These are phyloP conservation scores for Xylariaceae sp. DNA, from an alignment of 2,329 filamentous ascomycete genomes.

Conservation along the genomic window DNA sequence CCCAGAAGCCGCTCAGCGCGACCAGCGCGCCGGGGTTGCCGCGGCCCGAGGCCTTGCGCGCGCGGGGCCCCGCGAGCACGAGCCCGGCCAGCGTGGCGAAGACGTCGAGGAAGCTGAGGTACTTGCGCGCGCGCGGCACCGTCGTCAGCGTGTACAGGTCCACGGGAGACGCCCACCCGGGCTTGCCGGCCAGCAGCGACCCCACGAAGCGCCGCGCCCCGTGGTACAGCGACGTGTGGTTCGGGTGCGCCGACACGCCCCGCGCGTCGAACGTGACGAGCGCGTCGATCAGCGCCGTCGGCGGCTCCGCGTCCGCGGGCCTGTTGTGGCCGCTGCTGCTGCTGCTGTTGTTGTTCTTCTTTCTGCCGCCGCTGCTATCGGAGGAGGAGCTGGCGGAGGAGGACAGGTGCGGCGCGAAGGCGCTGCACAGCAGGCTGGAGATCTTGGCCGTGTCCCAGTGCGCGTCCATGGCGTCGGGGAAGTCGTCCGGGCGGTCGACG, in stretches of 20 bases:
- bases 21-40: slow-evolving; percentile 55
- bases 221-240: slow-evolving; percentile 83
- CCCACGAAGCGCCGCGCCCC: slow-evolving; percentile 69
- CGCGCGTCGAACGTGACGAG: slow-evolving; percentile 82
- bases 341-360: no score
- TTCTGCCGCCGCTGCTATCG: slow-evolving; percentile 14
- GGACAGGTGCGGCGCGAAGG: slow-evolving; percentile 63
- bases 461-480: slow-evolving; percentile 82
- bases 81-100: slow-evolving; percentile 60
- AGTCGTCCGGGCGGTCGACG: slow-evolving; percentile 71
- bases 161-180: slow-evolving; percentile 64
- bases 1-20: slow-evolving; percentile 60
- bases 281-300: slow-evolving; percentile 59
- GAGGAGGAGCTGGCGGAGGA: slow-evolving; percentile 3
- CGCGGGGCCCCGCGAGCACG: slow-evolving; percentile 30
- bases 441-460: slow-evolving; percentile 69
- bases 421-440: slow-evolving; percentile 58
- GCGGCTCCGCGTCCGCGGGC: slow-evolving; percentile 23
- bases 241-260: slow-evolving; percentile 83
- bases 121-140: slow-evolving; percentile 71
- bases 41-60: slow-evolving; percentile 18
- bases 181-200: slow-evolving; percentile 53
- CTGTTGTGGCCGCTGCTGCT: no score
- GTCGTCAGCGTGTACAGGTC: slow-evolving; percentile 78
- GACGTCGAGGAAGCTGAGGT: slow-evolving; percentile 67